Base-by-base conservation (phyloP, 495 filamentous ascomycete species). In the Tuber umbilicatum region DNA sequence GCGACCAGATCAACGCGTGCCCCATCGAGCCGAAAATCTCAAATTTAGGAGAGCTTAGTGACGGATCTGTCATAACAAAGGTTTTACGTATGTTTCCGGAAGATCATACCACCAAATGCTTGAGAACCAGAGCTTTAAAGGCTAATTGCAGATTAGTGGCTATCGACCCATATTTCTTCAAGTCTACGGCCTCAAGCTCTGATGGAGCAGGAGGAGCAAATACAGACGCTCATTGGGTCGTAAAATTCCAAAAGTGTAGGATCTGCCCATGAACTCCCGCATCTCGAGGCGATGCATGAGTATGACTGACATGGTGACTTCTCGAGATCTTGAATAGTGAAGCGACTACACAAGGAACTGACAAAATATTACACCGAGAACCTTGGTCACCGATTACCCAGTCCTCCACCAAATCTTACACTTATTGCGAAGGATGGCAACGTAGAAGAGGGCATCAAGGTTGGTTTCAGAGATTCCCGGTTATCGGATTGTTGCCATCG, bases 121-220 rank as follows among this genome's bases (percentile, higher is more conserved):
- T 67, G n/a, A 68, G 45, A 17, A 37, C 39, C 35, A 41, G 42
- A 4, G 31, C n/a, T 64, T 64, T 27, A 64, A 78, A 27, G 35
- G 55, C 64, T 76, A 21, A n/a, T 45, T 31, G 17, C 16, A 60
- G 31, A 41, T 42, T 60, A 82, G 81, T 81, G 71, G 81, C 82
- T 43, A 82, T 82, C 71, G 81, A 82, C 69, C 81, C 81, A n/a
- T 75, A 78, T 70, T 82, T 82, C 74, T 82, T 82, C 70, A 78
- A 72, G 72, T 71, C 76, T 16, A 73, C 81, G 9, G 73, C 81
- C 27, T 70, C 79, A 40, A 73, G 50, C 77, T 80, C 79, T 7
- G 80, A 79, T 41, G 77, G 77, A 5, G 72, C 75, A 27, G 77
- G 76, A 41, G 76, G 77, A 64, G 55, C 76, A 64, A 68, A 67